These are phyloP conservation scores for Cystofilobasidium capitatum DNA, from an alignment of 768 basidiomycete species.

Conservation along the genomic window DNA sequence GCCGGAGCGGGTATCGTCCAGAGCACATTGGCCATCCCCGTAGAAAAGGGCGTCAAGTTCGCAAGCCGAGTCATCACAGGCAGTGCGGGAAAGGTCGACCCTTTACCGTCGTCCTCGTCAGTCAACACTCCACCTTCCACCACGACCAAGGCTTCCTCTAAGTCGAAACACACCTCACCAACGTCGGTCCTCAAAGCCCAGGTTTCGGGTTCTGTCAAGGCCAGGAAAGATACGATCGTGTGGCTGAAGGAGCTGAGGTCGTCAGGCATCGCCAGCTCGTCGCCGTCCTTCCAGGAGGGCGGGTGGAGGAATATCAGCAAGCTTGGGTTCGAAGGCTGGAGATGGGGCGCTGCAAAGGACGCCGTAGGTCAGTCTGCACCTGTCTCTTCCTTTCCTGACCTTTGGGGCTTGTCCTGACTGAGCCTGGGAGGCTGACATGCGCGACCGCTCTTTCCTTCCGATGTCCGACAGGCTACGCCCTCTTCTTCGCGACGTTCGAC, in stretches of 20 bases:
- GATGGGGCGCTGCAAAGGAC: slow-evolving; percentile 23
- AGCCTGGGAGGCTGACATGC: not conserved
- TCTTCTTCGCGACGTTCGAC: slow-evolving; percentile 25
- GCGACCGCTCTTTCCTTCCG: not conserved
- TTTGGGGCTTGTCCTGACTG: not conserved
- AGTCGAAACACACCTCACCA: not conserved
- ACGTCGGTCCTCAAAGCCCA: slow-evolving; percentile 1
- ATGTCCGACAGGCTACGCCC: slow-evolving; percentile 2
- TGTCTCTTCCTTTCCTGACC: not conserved
- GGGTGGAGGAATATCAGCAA: slow-evolving; percentile 6
- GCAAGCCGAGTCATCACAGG: slow-evolving; percentile 14
- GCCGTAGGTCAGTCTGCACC: slow-evolving; percentile 6
- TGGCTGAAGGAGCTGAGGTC: slow-evolving; percentile 21
- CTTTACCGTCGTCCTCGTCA: not conserved
- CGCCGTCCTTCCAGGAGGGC: not conserved
- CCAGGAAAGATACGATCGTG: slow-evolving; percentile 5
- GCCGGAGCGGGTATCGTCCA: slow-evolving; percentile 23
- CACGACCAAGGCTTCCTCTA: not conserved
- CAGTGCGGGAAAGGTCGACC: not conserved
- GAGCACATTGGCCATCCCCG: slow-evolving; percentile 10
- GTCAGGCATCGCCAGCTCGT: slow-evolving; percentile 2
- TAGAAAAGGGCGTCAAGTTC: slow-evolving; percentile 15
- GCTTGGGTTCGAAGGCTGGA: slow-evolving; percentile 24
- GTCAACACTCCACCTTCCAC: not conserved
- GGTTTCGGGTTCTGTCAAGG: not conserved